Evolutionary conservation across 1,139 yeast species (phyloP).

Genomic region (Blastobotrys aristatus): DNA sequence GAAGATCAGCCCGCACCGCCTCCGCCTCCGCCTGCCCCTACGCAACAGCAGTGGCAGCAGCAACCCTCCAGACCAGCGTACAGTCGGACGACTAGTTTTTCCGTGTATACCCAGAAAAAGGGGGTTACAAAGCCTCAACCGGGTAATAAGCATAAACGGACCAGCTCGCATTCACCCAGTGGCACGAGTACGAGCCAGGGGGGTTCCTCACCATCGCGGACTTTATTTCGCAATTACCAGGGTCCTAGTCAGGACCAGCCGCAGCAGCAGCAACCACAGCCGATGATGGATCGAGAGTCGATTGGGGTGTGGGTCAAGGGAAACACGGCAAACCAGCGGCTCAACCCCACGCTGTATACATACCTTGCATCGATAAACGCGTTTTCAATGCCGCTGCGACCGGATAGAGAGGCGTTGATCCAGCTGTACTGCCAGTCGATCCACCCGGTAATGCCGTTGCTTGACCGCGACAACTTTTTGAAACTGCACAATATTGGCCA

Average conservation of each 20-base stretch:
- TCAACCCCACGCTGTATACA: constrained; percentile 32
- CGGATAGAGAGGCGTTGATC: constrained; percentile 34
- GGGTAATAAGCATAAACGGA: constrained; percentile 16
- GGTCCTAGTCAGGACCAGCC: background rate
- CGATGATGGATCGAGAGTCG: constrained; percentile 24
- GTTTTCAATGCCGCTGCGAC: constrained; percentile 36
- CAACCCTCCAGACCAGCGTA: constrained; percentile 1
- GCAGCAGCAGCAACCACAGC: background rate
- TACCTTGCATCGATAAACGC: constrained; percentile 39
- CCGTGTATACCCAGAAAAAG: constrained; percentile 4
- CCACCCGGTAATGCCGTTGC: constrained; percentile 38
- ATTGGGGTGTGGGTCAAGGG: constrained; percentile 38
- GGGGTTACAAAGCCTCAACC: background rate
- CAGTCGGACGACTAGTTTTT: constrained; percentile 17
- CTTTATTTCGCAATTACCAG: background rate
- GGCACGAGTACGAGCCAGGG: background rate
- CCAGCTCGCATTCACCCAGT: constrained; percentile 21
- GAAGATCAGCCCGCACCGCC: background rate
- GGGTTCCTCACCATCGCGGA: constrained; percentile 5
- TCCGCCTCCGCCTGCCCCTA: background rate
- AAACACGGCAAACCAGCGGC: constrained; percentile 25
- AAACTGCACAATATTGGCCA: constrained; percentile 34
- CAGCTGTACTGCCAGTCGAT: constrained; percentile 37
- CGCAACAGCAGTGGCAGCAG: background rate
- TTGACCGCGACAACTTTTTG: constrained; percentile 37